phyloP scores from a whole-genome alignment of 306 rosid genomes.

The Quercus glauca region DNA sequence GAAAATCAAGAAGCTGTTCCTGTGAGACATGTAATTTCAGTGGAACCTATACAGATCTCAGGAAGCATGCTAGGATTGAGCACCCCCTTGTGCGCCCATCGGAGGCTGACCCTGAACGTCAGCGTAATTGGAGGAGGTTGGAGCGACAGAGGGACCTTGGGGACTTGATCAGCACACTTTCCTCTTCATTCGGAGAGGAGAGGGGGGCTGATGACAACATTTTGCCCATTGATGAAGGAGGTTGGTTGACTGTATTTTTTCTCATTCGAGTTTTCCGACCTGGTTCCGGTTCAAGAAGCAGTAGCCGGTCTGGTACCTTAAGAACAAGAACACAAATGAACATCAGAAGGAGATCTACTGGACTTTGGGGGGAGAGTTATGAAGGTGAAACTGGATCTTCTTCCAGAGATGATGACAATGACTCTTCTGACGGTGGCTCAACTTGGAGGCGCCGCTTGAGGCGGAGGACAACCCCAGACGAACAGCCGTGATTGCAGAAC shows the following conservation, averaged over 20 bases:
- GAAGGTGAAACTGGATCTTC: constrained; percentile 82
- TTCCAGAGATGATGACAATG: constrained; percentile 70
- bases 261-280: constrained; percentile 79
- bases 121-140: constrained; percentile 86
- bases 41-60: constrained; percentile 81
- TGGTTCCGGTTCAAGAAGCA: constrained; percentile 43
- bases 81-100: constrained; percentile 92
- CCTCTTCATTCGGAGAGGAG: constrained; percentile 76
- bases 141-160: constrained; percentile 96
- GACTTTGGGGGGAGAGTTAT: constrained; percentile 80
- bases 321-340: constrained; percentile 76
- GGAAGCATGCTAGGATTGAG: constrained; percentile 92
- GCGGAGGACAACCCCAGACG: constrained; percentile 66
- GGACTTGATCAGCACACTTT: constrained; percentile 88
- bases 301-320: constrained; percentile 65
- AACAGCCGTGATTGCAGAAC: constrained; percentile 47
- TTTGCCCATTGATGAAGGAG: constrained; percentile 74
- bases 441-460: constrained; percentile 59
- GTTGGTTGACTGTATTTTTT: constrained; percentile 81
- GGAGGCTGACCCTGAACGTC: constrained; percentile 85
- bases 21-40: constrained; percentile 77
- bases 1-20: constrained; percentile 83
- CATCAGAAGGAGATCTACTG: constrained; percentile 67
- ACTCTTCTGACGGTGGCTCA: constrained; percentile 81
- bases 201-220: constrained; percentile 59